Conservation (phyloP, 2,329 filamentous ascomycete genomes). For the Chaetomiaceae sp. region DNA sequence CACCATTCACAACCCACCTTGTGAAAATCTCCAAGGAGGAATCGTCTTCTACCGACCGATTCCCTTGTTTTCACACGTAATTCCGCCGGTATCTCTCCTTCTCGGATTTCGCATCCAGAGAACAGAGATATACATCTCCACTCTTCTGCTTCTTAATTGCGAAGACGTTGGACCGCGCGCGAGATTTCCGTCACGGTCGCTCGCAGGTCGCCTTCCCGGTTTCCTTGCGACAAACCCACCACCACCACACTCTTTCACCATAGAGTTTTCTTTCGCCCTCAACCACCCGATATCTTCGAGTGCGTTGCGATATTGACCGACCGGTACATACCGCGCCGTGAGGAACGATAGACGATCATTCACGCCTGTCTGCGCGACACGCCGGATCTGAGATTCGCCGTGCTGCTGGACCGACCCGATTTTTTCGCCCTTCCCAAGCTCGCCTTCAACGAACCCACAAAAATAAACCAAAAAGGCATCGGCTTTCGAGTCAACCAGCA, state of each 20-base stretch:
- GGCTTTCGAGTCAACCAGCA: conserved; percentile 32
- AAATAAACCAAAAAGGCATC: conserved; percentile 24
- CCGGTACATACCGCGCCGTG: conserved; percentile 2
- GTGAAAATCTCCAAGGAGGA: conserved; percentile 26
- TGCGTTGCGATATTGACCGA: conserved; percentile 10
- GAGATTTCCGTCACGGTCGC: conserved; percentile 10
- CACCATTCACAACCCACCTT: conserved; percentile 23
- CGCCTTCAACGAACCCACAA: conserved; percentile 16
- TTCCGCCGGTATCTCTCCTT: conserved; percentile 22
- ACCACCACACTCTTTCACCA: conserved; percentile 25
- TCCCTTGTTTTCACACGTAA: conserved; percentile 23
- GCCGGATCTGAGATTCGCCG: conserved; percentile 33
- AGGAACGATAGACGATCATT: conserved; percentile 16
- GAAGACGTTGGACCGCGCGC: conserved; percentile 11
- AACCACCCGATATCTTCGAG: conserved; percentile 17
- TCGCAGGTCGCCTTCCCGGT: conserved; percentile 18
- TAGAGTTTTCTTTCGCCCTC: conserved; percentile 19
- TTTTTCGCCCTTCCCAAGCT: conserved; percentile 15
- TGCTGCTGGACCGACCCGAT: conserved; percentile 17
- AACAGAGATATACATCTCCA: conserved; percentile 25
- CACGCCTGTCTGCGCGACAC: conserved; percentile 22
- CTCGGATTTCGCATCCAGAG: conserved; percentile 21
- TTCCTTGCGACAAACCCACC: conserved; percentile 19
- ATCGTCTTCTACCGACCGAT: conserved; percentile 20
- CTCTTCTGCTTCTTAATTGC: conserved; percentile 22